A percentile compares a stretch with the other conserved stretches of the same genome.
These are phyloP conservation scores for Aspergillus latus DNA, from an alignment of 2,329 filamentous ascomycete species.

Conservation along the genomic window DNA sequence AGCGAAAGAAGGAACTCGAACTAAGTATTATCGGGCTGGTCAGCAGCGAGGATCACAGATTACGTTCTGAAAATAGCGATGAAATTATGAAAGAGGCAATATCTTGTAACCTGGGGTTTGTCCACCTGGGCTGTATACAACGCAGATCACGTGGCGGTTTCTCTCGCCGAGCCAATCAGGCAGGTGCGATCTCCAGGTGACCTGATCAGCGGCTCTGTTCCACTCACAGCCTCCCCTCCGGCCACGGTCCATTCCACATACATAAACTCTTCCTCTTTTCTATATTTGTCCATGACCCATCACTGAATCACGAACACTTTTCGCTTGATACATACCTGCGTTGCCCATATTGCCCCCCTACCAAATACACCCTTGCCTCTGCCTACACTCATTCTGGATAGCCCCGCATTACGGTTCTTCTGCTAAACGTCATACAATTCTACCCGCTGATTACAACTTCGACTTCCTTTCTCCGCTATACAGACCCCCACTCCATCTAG, in stretches of 20 bases:
- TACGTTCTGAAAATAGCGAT: no score
- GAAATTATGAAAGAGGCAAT: no score
- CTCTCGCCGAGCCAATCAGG: conserved; percentile 15
- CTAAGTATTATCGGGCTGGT: no score
- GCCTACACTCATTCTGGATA: conserved; percentile 6
- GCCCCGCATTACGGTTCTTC: conserved; percentile 13
- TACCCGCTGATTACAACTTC: conserved; percentile 2
- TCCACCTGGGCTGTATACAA: not conserved
- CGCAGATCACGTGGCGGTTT: conserved; percentile 13
- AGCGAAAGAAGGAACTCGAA: no score
- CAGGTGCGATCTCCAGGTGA: conserved; percentile 12
- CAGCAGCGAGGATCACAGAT: no score
- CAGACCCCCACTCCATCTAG: not conserved
- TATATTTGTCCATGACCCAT: not conserved
- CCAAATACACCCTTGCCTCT: not conserved
- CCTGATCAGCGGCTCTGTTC: conserved; percentile 1
- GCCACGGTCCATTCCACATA: no score
- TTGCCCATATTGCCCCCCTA: no score
- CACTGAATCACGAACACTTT: not conserved
- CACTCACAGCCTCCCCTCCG: not conserved
- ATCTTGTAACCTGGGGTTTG: no score
- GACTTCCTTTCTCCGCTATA: not conserved
- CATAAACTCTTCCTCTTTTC: not conserved
- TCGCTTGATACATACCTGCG: no score
- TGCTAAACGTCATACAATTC: conserved; percentile 22